Base-by-base conservation (phyloP, 805 yeast species). In the Candida sakaeoensis region DNA sequence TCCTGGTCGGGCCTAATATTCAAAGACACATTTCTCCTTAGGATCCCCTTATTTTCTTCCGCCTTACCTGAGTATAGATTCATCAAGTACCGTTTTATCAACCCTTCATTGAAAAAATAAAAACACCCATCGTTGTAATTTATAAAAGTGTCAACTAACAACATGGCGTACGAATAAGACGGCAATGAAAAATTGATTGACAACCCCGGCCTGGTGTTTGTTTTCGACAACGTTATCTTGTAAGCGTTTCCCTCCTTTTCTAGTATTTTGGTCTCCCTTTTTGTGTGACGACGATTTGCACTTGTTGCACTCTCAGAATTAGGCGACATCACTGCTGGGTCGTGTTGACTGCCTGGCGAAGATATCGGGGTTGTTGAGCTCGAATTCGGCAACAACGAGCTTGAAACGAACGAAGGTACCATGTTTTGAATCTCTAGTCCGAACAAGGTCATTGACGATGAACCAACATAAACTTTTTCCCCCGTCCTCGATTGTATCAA, bases 91-190 rank as follows among this genome's bases (percentile, higher is more conserved):
- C 77, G 76, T 52, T 83, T 84, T 17, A 83, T 86, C 15, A 83
- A 53, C 1, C 95, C 95, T 57, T 85, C 95, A 54, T 85, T 85
- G 64, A 85, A 85, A 52, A 85, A 85, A 60, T 85, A 85, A 56
- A 85, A 85, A 50, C 95, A 85, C 1, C 90, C 93, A 58, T 84
- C 93, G 51, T 85, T 85, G 57, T 83, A 85, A 37, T 82, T 81
- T 39, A 85, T 75, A 49, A 85, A 85, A 0, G 87, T 80, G 53
- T 85, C 91, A 9, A 85, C 85, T 36, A 85, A 61, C 10, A 82
- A 57, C 75, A 82, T 75, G 5, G 91, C 89, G 56, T 84, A 83
- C 3, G 86, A 77, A 47, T 82, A 84, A 10, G 87, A 79, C 1
- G 95, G 95, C 13, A 85, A 63, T 0, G 86, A 75, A 53, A 83